Conservation (phyloP, 257 asterid species). For the Solanum paucissectum region DNA sequence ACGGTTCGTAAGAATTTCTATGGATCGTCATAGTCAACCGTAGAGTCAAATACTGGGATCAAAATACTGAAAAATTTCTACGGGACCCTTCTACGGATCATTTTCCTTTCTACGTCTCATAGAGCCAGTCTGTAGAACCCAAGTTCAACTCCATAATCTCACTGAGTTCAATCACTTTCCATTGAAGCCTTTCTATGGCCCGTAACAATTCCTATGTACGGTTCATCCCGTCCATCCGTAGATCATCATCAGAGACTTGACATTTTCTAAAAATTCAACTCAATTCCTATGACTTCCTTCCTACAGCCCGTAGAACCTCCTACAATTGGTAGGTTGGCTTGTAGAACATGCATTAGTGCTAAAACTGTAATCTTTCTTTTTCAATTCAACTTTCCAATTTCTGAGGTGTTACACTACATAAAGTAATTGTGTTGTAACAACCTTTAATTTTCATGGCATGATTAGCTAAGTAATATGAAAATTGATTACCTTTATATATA, state of each 20-base stretch:
- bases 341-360: neutral
- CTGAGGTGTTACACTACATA: neutral
- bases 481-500: neutral
- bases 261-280: too few relatives aligned
- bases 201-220: neutral
- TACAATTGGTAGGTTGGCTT: neutral
- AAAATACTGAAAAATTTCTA: too few relatives aligned
- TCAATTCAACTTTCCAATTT: too few relatives aligned
- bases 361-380: neutral
- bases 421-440: neutral
- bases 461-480: neutral
- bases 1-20: too few relatives aligned
- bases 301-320: neutral
- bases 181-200: too few relatives aligned
- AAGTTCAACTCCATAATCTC: neutral
- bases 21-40: neutral
- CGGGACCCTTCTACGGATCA: rapidly evolving
- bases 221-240: neutral
- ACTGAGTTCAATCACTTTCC: neutral
- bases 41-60: neutral
- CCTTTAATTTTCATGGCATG: neutral
- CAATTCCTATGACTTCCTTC: neutral
- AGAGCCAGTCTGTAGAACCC: neutral
- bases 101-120: neutral
- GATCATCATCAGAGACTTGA: neutral